Percentiles rank a stretch among this genome's conserved stretches.
phyloP scores from a whole-genome alignment of 768 basidiomycete genomes.

The Suillus variegatus region DNA sequence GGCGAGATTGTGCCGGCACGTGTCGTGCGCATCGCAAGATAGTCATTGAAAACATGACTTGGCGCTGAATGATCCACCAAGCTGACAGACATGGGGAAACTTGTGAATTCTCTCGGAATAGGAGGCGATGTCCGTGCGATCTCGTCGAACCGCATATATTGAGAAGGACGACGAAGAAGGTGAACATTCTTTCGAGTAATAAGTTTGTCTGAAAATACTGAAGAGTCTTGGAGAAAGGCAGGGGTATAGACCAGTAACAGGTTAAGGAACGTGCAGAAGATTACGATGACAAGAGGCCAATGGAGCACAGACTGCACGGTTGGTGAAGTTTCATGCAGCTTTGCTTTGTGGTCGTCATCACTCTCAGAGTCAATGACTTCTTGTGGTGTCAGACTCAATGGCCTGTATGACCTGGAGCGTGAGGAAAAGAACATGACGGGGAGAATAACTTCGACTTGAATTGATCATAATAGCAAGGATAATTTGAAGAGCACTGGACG shows the following conservation, averaged over 20 bases:
- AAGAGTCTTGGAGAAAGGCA: neutral
- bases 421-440: neutral
- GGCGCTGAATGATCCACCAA: conserved; percentile 1
- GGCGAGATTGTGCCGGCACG: neutral
- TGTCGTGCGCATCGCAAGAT: neutral
- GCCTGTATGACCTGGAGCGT: neutral
- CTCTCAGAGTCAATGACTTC: neutral
- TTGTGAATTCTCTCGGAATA: neutral
- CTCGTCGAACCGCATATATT: neutral
- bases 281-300: neutral
- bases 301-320: neutral
- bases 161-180: neutral
- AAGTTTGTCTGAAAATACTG: neutral
- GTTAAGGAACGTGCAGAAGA: neutral
- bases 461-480: neutral
- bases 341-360: neutral
- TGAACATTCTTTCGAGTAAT: neutral
- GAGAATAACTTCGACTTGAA: neutral
- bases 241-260: neutral
- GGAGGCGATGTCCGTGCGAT: neutral
- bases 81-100: neutral
- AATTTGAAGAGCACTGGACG: neutral
- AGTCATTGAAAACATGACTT: conserved; percentile 2
- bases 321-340: neutral
- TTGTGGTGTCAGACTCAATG: neutral